phyloP scores from a whole-genome alignment of 164 flowering plant species.

The Aristolochia fimbriata region DNA sequence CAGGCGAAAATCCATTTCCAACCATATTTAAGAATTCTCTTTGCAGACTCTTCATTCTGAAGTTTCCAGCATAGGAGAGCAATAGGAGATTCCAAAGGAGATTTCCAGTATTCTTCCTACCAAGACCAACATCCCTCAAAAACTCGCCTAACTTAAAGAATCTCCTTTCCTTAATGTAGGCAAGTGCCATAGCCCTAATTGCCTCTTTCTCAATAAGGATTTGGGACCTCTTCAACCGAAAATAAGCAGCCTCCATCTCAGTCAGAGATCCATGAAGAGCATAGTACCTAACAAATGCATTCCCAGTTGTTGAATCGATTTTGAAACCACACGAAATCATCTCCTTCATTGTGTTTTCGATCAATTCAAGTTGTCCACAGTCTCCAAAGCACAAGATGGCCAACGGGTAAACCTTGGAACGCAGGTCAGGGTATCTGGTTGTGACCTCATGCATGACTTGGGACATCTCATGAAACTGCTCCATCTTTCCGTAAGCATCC shows the following conservation, averaged over 20 bases:
- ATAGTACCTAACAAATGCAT: conserved; percentile 52
- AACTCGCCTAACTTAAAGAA: conserved; percentile 66
- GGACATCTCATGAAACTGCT: conserved; percentile 34
- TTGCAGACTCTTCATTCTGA: conserved; percentile 90
- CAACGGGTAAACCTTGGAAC: conserved; percentile 30
- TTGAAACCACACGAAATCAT: conserved; percentile 50
- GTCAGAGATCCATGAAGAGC: conserved; percentile 49
- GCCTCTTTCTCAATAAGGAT: conserved; percentile 57
- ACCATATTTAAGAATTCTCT: conserved; percentile 73
- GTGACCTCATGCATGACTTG: conserved; percentile 33
- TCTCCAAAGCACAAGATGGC: conserved; percentile 66
- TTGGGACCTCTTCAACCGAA: conserved; percentile 52
- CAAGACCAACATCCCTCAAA: conserved; percentile 65
- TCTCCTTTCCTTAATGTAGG: conserved; percentile 51
- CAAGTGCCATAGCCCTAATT: conserved; percentile 58
- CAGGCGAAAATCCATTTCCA: conserved; percentile 67
- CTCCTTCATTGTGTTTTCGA: conserved; percentile 50
- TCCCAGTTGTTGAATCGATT: conserved; percentile 52
- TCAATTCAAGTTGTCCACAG: conserved; percentile 51
- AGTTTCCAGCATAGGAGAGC: conserved; percentile 76
- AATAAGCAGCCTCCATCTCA: conserved; percentile 69
- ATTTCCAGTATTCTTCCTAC: conserved; percentile 57
- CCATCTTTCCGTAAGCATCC: conserved; percentile 39
- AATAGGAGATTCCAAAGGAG: conserved; percentile 80
- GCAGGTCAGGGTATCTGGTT: conserved; percentile 23